These are phyloP conservation scores for Scleroderma citrinum DNA, from an alignment of 768 basidiomycete genomes.

Conservation along the genomic window DNA sequence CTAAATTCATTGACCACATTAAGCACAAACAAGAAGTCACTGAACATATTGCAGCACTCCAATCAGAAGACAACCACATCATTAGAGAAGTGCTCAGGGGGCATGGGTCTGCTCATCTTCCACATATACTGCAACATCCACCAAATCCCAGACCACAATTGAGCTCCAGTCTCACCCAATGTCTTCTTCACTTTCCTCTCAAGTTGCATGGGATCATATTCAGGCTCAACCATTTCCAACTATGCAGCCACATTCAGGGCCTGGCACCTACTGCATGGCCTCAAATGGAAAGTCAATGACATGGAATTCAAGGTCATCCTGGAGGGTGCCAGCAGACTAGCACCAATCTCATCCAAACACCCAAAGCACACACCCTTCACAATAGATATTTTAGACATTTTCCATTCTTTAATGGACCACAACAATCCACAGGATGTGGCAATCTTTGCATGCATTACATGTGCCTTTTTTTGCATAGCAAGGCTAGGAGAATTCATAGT, in stretches of 20 bases:
- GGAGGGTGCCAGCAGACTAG: background rate
- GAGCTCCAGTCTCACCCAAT: too few relatives aligned
- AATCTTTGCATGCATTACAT: conserved; percentile 14
- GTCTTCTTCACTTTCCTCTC: conserved; percentile 30
- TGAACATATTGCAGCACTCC: too few relatives aligned
- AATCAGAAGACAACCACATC: too few relatives aligned
- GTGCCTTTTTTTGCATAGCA: conserved; percentile 30
- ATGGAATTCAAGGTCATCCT: conserved; percentile 24
- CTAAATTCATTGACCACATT: background rate
- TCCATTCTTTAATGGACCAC: conserved; percentile 19
- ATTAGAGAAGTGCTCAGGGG: too few relatives aligned
- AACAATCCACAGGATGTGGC: conserved; percentile 28
- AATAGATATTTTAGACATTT: background rate
- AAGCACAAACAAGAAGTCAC: too few relatives aligned
- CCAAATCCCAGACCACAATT: conserved; percentile 25
- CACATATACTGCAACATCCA: conserved; percentile 37
- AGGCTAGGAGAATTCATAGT: conserved; percentile 36
- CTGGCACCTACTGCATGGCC: conserved; percentile 43
- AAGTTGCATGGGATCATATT: conserved; percentile 26
- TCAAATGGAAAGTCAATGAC: conserved; percentile 27
- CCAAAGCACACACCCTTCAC: conserved; percentile 29
- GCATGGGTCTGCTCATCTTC: conserved; percentile 30
- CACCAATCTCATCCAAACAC: conserved; percentile 16
- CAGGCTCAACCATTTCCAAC: conserved; percentile 30
- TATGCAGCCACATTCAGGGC: conserved; percentile 34